Conservation (phyloP, 2,329 filamentous ascomycete genomes). For the Lecanicillium sp. region DNA sequence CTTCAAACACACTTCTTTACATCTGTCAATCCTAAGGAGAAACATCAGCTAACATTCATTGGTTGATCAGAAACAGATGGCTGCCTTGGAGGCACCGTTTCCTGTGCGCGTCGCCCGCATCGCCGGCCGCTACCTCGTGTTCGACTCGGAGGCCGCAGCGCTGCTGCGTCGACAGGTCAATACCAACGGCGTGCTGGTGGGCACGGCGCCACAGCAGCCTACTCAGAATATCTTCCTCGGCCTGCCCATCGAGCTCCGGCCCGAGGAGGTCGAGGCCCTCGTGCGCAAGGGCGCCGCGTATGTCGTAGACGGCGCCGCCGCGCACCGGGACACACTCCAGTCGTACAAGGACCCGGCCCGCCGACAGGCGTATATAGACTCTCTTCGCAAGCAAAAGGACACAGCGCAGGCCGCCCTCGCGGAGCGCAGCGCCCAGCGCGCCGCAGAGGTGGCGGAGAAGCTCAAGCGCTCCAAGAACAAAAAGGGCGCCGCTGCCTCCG, state of each 20-base stretch:
- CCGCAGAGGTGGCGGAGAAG: constrained; percentile 24
- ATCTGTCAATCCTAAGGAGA: not conserved
- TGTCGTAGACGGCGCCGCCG: constrained; percentile 70
- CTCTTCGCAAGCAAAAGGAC: constrained; percentile 39
- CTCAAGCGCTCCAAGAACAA: constrained; percentile 19
- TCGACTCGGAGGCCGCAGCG: constrained; percentile 75
- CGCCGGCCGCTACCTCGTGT: constrained; percentile 77
- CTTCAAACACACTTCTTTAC: constrained; percentile 4
- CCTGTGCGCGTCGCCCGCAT: constrained; percentile 76
- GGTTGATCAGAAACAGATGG: constrained; percentile 15
- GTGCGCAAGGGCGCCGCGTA: constrained; percentile 71
- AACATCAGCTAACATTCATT: constrained; percentile 4
- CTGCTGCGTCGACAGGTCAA: constrained; percentile 73
- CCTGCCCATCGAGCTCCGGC: constrained; percentile 80
- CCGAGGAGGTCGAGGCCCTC: constrained; percentile 79
- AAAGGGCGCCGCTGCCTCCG: constrained; percentile 11
- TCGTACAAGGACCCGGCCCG: constrained; percentile 48
- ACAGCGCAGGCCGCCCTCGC: constrained; percentile 34
- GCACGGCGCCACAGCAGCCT: constrained; percentile 83
- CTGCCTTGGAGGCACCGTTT: constrained; percentile 16
- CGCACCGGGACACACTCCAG: constrained; percentile 61
- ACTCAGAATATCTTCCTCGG: constrained; percentile 94
- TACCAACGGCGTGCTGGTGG: constrained; percentile 80
- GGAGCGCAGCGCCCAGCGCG: constrained; percentile 33
- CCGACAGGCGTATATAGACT: constrained; percentile 58